Evolutionary conservation across 805 yeast genomes (phyloP), one percentile per base, ranked within the genome.

Genomic region (Starmerella sp.): DNA sequence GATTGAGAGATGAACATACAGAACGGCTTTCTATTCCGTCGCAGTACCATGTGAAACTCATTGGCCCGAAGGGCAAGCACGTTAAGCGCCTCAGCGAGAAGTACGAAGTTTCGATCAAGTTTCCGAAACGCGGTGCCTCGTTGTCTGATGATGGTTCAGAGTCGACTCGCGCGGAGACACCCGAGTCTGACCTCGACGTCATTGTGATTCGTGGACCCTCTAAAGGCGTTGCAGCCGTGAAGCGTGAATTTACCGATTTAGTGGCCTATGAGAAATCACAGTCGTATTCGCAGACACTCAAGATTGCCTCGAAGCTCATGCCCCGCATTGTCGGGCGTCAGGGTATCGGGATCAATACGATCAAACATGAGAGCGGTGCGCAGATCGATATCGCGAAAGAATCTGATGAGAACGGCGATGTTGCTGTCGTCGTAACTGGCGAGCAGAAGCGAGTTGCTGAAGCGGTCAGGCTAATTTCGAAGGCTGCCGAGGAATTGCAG

Each of bases 261-360:
- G 75, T 86, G 62, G 83, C 84, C 62, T 93, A 84, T 69, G 97
- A 90, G 70, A 83, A 78, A 65, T 95, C 86, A 63, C 87, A 89
- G 66, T 91, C 95, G 15, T 79, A 80, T 71, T 76, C 78, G 55
- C 75, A 80, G 60, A 71, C 73, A n/a, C 67, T 91, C 42, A 67
- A 72, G 48, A 83, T 93, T 51, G 95, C 96, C 39, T 67, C 76
- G 44, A 79, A 77, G 57, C 83, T 88, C n/a, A 77, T 91, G 57
- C 77, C 96, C 22, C 77, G 88, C 66, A 82, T 93, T 56, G 89
- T 93, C 67, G 98, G 98, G 64, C 88, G 85, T 65, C 75, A 77
- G 57, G 97, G 97, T 67, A 91, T 86, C 58, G 78, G 77, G 51
- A 84, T 93, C 65, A 85, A 82, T 59, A 86, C 84, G 65, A 83